Percentiles rank a stretch among this genome's conserved stretches.
Conservation (phyloP, 805 yeast genomes). For the Candida succiphila region DNA sequence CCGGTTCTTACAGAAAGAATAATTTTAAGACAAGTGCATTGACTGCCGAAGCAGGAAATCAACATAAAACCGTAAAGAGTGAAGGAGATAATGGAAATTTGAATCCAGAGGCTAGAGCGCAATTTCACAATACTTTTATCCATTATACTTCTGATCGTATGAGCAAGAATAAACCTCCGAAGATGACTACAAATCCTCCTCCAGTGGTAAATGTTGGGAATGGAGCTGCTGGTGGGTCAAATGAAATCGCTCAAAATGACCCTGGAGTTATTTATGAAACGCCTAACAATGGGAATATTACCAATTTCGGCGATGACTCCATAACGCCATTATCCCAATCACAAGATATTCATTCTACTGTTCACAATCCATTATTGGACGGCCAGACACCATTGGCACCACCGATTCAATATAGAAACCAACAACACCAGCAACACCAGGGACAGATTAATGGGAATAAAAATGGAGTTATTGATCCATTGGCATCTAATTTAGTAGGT, state of each 20-base stretch:
- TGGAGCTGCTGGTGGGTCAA: too few relatives aligned
- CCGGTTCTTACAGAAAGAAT: constrained; percentile 7
- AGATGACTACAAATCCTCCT: not conserved
- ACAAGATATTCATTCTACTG: not conserved
- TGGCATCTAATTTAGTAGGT: not conserved
- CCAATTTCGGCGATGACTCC: too few relatives aligned
- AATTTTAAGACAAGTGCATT: not conserved
- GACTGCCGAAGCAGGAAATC: too few relatives aligned
- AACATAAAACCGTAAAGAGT: too few relatives aligned
- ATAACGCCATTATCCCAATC: not conserved
- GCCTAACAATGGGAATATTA: too few relatives aligned
- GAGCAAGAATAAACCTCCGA: too few relatives aligned
- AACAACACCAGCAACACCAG: constrained; percentile 14
- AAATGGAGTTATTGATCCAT: not conserved
- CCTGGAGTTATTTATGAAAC: too few relatives aligned
- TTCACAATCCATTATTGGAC: not conserved
- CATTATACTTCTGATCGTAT: constrained; percentile 16
- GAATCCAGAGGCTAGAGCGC: constrained; percentile 17
- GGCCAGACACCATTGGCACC: not conserved
- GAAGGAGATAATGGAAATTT: constrained; percentile 19
- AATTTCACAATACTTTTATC: constrained; percentile 19
- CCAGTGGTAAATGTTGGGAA: too few relatives aligned
- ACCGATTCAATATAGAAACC: constrained; percentile 3
- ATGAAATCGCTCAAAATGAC: too few relatives aligned
- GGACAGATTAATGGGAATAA: not conserved